Evolutionary conservation across 176 grass and related monocot species (phyloP).

Genomic region (Miscanthus lutarioriparius): DNA sequence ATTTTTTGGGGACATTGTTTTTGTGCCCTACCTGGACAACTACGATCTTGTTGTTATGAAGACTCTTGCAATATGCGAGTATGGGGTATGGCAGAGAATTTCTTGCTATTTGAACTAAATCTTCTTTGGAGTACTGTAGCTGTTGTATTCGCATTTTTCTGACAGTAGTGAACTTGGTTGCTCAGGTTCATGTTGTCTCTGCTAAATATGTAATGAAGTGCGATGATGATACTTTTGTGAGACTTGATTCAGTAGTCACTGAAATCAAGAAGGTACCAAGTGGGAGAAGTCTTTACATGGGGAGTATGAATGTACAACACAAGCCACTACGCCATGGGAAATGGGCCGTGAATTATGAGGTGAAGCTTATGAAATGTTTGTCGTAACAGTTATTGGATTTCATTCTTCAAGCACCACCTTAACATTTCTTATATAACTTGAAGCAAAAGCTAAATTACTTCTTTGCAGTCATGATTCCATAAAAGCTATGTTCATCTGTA

Average conservation of each 20-base stretch:
- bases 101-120: not conserved
- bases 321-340: slow-evolving; percentile 69
- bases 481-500: not conserved
- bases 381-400: slow-evolving; percentile 2
- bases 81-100: slow-evolving; percentile 51
- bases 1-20: slow-evolving; percentile 87
- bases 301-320: slow-evolving; percentile 81
- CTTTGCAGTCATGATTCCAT: not conserved
- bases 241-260: slow-evolving; percentile 59
- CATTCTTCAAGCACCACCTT: slow-evolving; percentile 3
- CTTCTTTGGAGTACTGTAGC: not conserved
- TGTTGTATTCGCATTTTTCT: slow-evolving; percentile 4
- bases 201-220: slow-evolving; percentile 82
- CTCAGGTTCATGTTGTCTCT: slow-evolving; percentile 61
- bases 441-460: not conserved
- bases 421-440: slow-evolving; percentile 14
- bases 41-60: slow-evolving; percentile 91
- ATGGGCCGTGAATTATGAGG: slow-evolving; percentile 88
- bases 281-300: slow-evolving; percentile 67
- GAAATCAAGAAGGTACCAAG: slow-evolving; percentile 69
- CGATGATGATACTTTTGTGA: slow-evolving; percentile 83
- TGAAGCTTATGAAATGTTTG: slow-evolving; percentile 36
- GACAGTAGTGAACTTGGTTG: slow-evolving; percentile 30
- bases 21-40: slow-evolving; percentile 76
- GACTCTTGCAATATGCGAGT: slow-evolving; percentile 84